Percentiles rank a stretch among this genome's conserved stretches.
These are phyloP conservation scores for Zygosaccharomyces sapae DNA, from an alignment of 1,139 yeast genomes.

Conservation along the genomic window DNA sequence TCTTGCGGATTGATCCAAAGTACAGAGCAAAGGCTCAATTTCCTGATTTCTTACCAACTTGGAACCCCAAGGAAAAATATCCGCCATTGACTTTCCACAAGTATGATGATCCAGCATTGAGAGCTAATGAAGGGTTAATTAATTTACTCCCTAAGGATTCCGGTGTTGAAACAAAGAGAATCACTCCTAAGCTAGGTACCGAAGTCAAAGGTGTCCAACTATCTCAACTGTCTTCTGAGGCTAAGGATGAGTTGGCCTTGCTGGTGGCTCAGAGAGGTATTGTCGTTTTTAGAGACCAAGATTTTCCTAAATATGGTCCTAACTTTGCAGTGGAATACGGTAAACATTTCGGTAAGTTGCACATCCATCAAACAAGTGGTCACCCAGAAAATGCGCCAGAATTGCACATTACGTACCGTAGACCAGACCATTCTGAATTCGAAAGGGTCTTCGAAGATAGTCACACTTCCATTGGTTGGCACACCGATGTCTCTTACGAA, in stretches of 20 bases:
- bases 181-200: slow-evolving; percentile 41
- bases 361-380: slow-evolving; percentile 71
- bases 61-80: slow-evolving; percentile 43
- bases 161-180: slow-evolving; percentile 10
- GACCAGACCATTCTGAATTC: slow-evolving; percentile 42
- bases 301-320: slow-evolving; percentile 56
- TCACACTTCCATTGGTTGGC: slow-evolving; percentile 48
- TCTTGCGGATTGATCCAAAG: slow-evolving; percentile 21
- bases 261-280: slow-evolving; percentile 51
- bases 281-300: slow-evolving; percentile 48
- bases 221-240: slow-evolving; percentile 46
- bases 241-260: slow-evolving; percentile 51
- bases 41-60: slow-evolving; percentile 44
- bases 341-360: slow-evolving; percentile 61
- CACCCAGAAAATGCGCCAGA: slow-evolving; percentile 58
- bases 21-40: slow-evolving; percentile 31
- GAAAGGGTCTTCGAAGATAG: slow-evolving; percentile 40
- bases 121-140: slow-evolving; percentile 32
- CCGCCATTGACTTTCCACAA: slow-evolving; percentile 39
- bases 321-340: slow-evolving; percentile 53
- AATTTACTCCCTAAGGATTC: slow-evolving; percentile 15
- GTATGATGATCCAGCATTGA: slow-evolving; percentile 23
- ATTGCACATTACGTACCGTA: slow-evolving; percentile 57
- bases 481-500: slow-evolving; percentile 68
- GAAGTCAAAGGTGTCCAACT: slow-evolving; percentile 54